Conservation (phyloP, 352 stramenopile genomes). For the Pythium biforme region DNA sequence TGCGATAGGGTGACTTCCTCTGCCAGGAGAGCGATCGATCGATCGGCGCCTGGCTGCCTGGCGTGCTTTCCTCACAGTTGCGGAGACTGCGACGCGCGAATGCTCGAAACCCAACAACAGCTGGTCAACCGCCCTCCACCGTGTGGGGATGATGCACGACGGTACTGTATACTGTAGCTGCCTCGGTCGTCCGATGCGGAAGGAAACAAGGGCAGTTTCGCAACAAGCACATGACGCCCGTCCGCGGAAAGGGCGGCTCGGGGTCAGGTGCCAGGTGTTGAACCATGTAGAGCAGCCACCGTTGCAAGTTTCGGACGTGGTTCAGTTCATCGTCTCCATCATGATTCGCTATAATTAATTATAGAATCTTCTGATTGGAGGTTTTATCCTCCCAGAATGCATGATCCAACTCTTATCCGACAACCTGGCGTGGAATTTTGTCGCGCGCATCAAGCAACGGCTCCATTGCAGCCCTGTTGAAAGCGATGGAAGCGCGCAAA, state of each 20-base stretch:
- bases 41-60: conserved; percentile 9
- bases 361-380: background rate
- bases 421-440: conserved; percentile 11
- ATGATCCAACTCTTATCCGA: conserved; percentile 3
- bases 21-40: background rate
- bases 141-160: conserved; percentile 8
- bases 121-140: background rate
- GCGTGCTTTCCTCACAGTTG: conserved; percentile 10
- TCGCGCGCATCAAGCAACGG: conserved; percentile 7
- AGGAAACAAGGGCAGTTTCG: conserved; percentile 1
- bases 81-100: background rate
- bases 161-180: conserved; percentile 2
- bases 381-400: background rate
- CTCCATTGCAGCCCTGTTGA: background rate
- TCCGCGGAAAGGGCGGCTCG: conserved; percentile 3
- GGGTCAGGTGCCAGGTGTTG: conserved; percentile 3
- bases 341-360: conserved; percentile 2
- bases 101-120: background rate
- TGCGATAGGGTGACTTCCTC: conserved; percentile 4
- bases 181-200: background rate
- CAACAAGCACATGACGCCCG: conserved; percentile 8
- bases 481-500: background rate
- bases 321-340: background rate
- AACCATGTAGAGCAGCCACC: conserved; percentile 1
- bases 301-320: background rate